A percentile compares a stretch with the other conserved stretches of the same genome.
Conservation (phyloP, 202 grass and related monocot genomes). For the Eragrostis tef region DNA sequence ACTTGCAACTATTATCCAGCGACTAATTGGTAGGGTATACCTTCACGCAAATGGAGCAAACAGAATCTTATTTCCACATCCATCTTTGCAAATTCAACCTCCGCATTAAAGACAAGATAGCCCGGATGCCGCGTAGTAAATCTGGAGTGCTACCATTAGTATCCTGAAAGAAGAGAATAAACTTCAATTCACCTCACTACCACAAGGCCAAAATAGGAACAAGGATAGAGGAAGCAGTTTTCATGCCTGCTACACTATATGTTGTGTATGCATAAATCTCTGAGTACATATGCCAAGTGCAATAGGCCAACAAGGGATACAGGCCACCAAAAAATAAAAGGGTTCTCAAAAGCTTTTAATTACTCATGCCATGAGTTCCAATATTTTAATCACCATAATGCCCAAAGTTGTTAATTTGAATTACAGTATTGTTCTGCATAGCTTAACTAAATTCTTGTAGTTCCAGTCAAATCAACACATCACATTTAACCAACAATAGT, state of each 20-base stretch:
- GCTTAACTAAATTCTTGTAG: background rate
- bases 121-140: slow-evolving; percentile 42
- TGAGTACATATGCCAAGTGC: background rate
- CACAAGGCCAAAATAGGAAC: background rate
- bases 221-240: background rate
- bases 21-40: slow-evolving; percentile 3
- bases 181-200: background rate
- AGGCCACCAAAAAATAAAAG: background rate
- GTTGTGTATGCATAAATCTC: background rate
- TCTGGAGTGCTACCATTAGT: slow-evolving; percentile 21
- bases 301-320: background rate
- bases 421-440: background rate
- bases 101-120: slow-evolving; percentile 25
- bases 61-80: slow-evolving; percentile 44
- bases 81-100: slow-evolving; percentile 38
- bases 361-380: background rate
- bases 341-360: background rate
- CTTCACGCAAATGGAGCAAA: slow-evolving; percentile 42
- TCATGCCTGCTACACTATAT: background rate
- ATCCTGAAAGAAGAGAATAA: slow-evolving; percentile 37
- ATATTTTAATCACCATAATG: background rate
- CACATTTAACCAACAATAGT: background rate
- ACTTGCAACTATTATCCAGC: background rate
- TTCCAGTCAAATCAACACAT: background rate
- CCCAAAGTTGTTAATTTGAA: slow-evolving; percentile 7